These are phyloP conservation scores for Boechera divaricarpa DNA, from an alignment of 345 rosid genomes.

Conservation along the genomic window DNA sequence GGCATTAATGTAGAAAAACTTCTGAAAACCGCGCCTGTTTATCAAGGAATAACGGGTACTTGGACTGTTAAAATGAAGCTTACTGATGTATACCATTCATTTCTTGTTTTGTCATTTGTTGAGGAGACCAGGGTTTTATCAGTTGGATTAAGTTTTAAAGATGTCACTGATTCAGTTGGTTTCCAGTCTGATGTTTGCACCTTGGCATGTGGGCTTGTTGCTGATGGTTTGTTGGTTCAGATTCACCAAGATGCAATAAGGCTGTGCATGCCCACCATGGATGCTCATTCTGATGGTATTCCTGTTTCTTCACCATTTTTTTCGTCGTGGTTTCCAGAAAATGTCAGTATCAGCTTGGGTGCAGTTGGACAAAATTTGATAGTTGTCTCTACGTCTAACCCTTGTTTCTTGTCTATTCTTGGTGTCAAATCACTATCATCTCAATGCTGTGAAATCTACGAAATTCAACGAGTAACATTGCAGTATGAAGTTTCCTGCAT, in stretches of 20 bases:
- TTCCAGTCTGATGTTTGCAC: constrained; percentile 94
- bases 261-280: constrained; percentile 85
- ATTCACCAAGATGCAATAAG: constrained; percentile 84
- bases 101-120: constrained; percentile 92
- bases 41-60: constrained; percentile 92
- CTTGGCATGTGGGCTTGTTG: constrained; percentile 89
- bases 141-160: constrained; percentile 92
- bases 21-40: constrained; percentile 79
- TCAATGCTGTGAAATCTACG: constrained; percentile 70
- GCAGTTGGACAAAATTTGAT: constrained; percentile 80
- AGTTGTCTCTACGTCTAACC: constrained; percentile 90
- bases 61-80: constrained; percentile 88
- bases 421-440: constrained; percentile 68
- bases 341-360: constrained; percentile 86
- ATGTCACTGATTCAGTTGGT: constrained; percentile 95
- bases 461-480: constrained; percentile 75
- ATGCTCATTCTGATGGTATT: constrained; percentile 84
- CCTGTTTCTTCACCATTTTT: constrained; percentile 74
- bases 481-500: constrained; percentile 91
- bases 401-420: constrained; percentile 78
- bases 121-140: constrained; percentile 96
- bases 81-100: constrained; percentile 79
- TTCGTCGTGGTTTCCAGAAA: constrained; percentile 79
- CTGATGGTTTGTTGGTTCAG: constrained; percentile 85
- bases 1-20: constrained; percentile 88